These are phyloP conservation scores for Sporisorium sorghi DNA, from an alignment of 1,284 basidiomycete species.

Conservation along the genomic window DNA sequence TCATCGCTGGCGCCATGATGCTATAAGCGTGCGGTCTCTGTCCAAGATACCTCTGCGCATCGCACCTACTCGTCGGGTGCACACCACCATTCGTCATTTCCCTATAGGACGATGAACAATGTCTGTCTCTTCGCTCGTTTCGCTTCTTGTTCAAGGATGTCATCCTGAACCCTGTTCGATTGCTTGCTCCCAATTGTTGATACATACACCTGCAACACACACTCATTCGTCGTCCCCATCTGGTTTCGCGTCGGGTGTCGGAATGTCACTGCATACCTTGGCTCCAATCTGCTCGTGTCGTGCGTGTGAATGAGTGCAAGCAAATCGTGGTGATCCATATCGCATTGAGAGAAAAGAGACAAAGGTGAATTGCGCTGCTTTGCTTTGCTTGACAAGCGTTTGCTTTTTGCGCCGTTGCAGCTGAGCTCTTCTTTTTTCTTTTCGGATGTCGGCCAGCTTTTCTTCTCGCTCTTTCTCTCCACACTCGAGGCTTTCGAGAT, in stretches of 20 bases:
- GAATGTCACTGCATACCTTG: slow-evolving; percentile 7
- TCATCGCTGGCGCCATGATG: slow-evolving; percentile 51
- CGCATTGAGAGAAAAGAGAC: neutral
- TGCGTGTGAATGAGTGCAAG: too few relatives aligned
- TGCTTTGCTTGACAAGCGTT: slow-evolving; percentile 16
- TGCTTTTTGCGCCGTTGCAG: neutral
- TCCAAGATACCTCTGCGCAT: too few relatives aligned
- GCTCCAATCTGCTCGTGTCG: neutral
- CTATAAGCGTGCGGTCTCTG: slow-evolving; percentile 44
- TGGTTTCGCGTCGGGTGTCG: neutral
- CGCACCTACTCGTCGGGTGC: neutral
- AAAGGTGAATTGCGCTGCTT: neutral
- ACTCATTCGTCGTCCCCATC: slow-evolving; percentile 2
- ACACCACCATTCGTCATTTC: neutral
- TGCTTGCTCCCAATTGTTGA: slow-evolving; percentile 1
- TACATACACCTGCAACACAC: slow-evolving; percentile 2
- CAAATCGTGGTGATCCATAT: neutral
- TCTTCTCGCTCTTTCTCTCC: slow-evolving; percentile 2
- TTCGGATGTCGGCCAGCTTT: slow-evolving; percentile 6
- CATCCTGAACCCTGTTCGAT: too few relatives aligned
- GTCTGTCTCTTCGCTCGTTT: slow-evolving; percentile 1
- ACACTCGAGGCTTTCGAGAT: slow-evolving; percentile 1
- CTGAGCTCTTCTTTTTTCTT: neutral
- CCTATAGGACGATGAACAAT: slow-evolving; percentile 24
- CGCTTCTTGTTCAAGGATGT: neutral